phyloP scores from a whole-genome alignment of 2,329 filamentous ascomycete genomes.

The Microascus cirrosus region DNA sequence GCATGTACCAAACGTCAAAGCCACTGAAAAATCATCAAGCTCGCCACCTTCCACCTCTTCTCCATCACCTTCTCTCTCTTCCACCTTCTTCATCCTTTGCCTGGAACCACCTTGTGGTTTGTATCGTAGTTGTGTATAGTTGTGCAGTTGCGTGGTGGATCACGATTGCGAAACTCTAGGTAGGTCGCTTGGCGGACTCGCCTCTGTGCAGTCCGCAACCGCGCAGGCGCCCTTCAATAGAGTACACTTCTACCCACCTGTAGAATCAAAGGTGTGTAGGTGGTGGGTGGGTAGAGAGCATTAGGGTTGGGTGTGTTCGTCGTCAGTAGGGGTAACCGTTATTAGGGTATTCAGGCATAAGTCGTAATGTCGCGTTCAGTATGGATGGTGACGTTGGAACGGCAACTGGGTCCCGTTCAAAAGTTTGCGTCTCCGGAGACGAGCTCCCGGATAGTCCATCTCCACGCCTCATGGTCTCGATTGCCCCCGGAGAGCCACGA shows the following conservation, averaged over 20 bases:
- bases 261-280: neutral
- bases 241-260: neutral
- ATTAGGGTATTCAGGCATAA: neutral
- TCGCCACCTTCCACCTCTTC: neutral
- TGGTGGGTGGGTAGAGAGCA: neutral
- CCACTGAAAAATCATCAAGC: neutral
- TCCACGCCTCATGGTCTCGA: slow-evolving; percentile 53
- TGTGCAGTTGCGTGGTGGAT: neutral
- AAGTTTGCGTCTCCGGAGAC: slow-evolving; percentile 25
- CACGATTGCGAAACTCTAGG: neutral
- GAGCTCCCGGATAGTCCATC: slow-evolving; percentile 64
- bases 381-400: neutral
- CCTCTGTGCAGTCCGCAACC: too few species aligned
- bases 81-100: neutral
- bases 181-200: too few species aligned
- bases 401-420: neutral
- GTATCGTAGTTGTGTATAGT: neutral
- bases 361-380: neutral
- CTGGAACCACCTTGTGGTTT: neutral
- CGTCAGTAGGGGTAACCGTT: neutral
- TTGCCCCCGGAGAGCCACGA: slow-evolving; percentile 59
- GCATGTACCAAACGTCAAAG: neutral
- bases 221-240: neutral
- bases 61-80: neutral
- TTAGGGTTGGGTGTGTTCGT: neutral